phyloP scores from a whole-genome alignment of 2,329 filamentous ascomycete genomes.

The Tricladium varicosporioides region DNA sequence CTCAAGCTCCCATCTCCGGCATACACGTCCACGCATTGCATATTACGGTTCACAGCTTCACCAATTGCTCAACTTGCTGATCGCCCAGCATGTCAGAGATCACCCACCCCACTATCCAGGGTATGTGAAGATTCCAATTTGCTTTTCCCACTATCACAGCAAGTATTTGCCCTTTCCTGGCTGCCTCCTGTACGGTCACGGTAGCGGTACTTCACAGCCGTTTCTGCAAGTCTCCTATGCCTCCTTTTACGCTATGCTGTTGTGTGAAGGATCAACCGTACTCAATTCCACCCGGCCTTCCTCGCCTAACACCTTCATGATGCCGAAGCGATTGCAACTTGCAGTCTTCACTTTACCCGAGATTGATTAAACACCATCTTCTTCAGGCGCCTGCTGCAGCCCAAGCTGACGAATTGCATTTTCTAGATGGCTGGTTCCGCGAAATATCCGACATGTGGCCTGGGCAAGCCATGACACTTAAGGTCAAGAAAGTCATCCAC shows the following conservation, averaged over 20 bases:
- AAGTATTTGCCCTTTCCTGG: background rate
- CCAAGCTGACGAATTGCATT: slow-evolving; percentile 15
- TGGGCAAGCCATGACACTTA: slow-evolving; percentile 96
- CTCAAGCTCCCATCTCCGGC: background rate
- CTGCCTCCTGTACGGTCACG: no score
- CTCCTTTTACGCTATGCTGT: background rate
- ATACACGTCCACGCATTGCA: background rate
- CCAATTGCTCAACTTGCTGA: background rate
- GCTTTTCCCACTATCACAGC: background rate
- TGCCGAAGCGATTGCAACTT: background rate
- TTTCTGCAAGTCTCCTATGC: background rate
- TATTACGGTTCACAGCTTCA: background rate
- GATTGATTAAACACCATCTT: slow-evolving; percentile 8
- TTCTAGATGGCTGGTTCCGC: slow-evolving; percentile 97
- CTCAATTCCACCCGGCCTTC: background rate
- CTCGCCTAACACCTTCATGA: background rate
- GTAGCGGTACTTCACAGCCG: no score
- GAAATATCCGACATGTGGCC: slow-evolving; percentile 99
- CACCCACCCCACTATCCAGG: slow-evolving; percentile 56
- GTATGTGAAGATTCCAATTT: slow-evolving; percentile 38
- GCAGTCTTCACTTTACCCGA: slow-evolving; percentile 6
- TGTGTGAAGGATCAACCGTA: background rate
- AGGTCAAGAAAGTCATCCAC: slow-evolving; percentile 96
- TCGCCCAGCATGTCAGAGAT: slow-evolving; percentile 49
- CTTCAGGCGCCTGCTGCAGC: slow-evolving; percentile 2